phyloP scores from a whole-genome alignment of 257 asterid species.

The Ophiorrhiza pumila region DNA sequence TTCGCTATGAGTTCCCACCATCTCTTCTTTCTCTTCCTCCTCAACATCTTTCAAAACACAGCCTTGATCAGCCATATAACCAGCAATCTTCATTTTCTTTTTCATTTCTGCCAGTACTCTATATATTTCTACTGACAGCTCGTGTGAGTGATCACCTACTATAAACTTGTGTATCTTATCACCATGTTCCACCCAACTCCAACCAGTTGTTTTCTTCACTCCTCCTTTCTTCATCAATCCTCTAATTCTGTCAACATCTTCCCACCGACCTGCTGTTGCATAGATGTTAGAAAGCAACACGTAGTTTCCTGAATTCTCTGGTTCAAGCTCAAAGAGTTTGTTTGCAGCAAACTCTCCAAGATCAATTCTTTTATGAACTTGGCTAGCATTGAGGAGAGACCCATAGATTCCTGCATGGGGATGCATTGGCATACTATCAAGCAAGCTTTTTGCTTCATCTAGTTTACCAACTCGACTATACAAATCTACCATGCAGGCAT shows the following conservation, averaged over 20 bases:
- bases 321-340: constrained; percentile 62
- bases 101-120: constrained; percentile 30
- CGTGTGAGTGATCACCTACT: constrained; percentile 46
- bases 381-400: constrained; percentile 56
- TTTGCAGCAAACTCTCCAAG: constrained; percentile 62
- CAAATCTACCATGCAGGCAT: constrained; percentile 73
- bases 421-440: constrained; percentile 50
- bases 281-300: constrained; percentile 56
- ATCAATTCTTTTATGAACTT: constrained; percentile 54
- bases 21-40: constrained; percentile 69
- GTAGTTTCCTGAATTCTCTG: constrained; percentile 54
- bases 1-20: constrained; percentile 62
- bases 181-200: constrained; percentile 63
- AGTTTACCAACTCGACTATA: constrained; percentile 61
- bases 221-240: constrained; percentile 46
- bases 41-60: constrained; percentile 54
- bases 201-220: constrained; percentile 44
- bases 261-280: constrained; percentile 58
- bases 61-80: constrained; percentile 54
- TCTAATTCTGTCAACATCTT: constrained; percentile 52
- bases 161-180: constrained; percentile 46
- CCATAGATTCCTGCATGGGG: constrained; percentile 61
- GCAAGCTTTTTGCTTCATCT: constrained; percentile 54
- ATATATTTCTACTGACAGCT: constrained; percentile 38
- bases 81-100: constrained; percentile 40